Conservation (phyloP, 1,284 basidiomycete genomes). For the Ustilago lituana region DNA sequence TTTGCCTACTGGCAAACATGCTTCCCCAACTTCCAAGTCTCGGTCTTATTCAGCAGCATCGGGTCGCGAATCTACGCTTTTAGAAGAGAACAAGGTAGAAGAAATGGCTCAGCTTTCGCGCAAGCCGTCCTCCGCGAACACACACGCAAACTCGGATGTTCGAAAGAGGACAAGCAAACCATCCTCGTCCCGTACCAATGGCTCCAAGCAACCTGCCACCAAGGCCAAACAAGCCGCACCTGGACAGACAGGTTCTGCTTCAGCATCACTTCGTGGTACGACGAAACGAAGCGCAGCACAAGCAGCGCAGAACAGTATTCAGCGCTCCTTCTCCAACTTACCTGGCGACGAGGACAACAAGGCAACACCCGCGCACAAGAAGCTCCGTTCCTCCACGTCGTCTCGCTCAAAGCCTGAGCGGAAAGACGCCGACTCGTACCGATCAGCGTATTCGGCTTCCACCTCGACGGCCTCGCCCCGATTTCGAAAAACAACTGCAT, state of each 20-base stretch:
- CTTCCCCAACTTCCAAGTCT: not conserved
- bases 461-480: not conserved
- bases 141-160: no score
- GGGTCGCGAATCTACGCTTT: no score
- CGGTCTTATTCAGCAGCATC: no score
- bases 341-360: not conserved
- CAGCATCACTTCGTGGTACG: conserved; percentile 2
- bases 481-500: not conserved
- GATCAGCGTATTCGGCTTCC: not conserved
- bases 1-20: not conserved
- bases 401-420: not conserved
- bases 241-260: not conserved
- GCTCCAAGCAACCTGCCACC: not conserved
- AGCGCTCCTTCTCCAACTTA: conserved; percentile 22
- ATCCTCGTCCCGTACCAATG: no score
- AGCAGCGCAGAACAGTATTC: conserved; percentile 26
- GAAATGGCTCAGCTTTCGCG: no score
- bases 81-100: no score
- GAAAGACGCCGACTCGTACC: conserved; percentile 1
- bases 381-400: conserved; percentile 6
- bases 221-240: not conserved
- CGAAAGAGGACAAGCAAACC: no score
- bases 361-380: conserved; percentile 6
- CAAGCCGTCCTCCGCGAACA: no score
- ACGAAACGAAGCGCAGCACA: conserved; percentile 30